Base-by-base conservation (phyloP, 495 filamentous ascomycete species). In the Friedmanniomyces endolithicus region DNA sequence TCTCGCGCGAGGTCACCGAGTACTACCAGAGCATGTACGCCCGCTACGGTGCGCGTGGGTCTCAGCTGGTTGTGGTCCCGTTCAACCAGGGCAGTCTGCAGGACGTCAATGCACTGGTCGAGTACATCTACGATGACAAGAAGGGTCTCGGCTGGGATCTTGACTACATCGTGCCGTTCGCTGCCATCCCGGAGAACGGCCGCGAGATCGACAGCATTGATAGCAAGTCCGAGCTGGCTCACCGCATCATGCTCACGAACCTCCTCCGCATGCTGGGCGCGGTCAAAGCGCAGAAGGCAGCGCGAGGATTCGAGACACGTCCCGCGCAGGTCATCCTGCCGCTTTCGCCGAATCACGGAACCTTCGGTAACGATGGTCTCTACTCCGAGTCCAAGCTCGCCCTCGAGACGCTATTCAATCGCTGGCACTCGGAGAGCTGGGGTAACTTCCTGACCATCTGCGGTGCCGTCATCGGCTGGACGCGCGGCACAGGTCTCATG, bases 21-120 rank as follows among this genome's bases (percentile, higher is more conserved):
- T 97, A 97, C 73, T 99, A 97, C 72, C 92, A 97, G 72, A 82
- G 86, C 43, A 97, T 99, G 88, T 99, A 97, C 67, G 82, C 90
- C 59, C 83, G 89, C 45, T 95, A 83, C 64, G 92, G 92, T 62
- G 84, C 87, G 47, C 87, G 88, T 58, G 92, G 94, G 55, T 97
- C 92, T 52, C 88, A 97, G 71, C 79, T 99, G 20, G 87, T 97
- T 41, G 94, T 99, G 27, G 94, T 97, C 39, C 92, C 92, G 14
- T 99, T 97, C 78, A 99, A 99, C 68, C 90, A 96, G 71, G 92
- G 90, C 49, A 95, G 89, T 71, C 90, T 95, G 69, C 90, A 97
- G 70, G 92, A 99, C 70, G 85, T 94, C 31, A 87, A 95, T 64
- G 87, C 88, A 25, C 77, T 99, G 19, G 77, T 97, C 47, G 79